Evolutionary conservation across 140 eudicot genomes (phyloP).

Genomic region (Oenanthe javanica): DNA sequence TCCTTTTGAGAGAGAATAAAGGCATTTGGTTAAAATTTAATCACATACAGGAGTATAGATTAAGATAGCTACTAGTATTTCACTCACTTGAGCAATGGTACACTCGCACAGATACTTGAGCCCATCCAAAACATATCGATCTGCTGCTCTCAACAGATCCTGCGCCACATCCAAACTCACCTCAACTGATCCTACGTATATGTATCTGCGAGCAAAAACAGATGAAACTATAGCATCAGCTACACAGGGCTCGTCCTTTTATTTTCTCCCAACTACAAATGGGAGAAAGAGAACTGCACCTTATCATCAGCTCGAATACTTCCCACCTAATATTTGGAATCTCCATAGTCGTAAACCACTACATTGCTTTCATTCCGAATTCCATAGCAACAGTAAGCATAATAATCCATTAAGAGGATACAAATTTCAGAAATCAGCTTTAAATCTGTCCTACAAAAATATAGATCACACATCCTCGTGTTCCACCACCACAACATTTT

Average conservation of each 20-base stretch:
- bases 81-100: conserved; percentile 72
- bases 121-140: conserved; percentile 78
- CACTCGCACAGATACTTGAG: conserved; percentile 67
- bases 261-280: not conserved
- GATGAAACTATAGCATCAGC: not conserved
- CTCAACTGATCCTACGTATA: conserved; percentile 81
- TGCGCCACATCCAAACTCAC: conserved; percentile 76
- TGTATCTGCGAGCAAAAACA: conserved; percentile 42
- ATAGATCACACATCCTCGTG: not conserved
- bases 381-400: not conserved
- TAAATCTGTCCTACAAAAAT: not conserved
- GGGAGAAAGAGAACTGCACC: conserved; percentile 29
- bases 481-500: not conserved
- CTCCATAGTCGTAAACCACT: conserved; percentile 70
- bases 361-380: conserved; percentile 5
- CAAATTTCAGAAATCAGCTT: not conserved
- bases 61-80: not conserved
- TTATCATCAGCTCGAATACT: conserved; percentile 91
- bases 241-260: not conserved
- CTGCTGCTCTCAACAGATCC: conserved; percentile 85
- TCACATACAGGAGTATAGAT: not conserved
- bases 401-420: not conserved
- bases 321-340: conserved; percentile 90
- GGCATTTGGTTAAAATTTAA: not conserved
- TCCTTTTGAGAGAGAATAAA: conserved; percentile 26